Conservation (phyloP, 495 filamentous ascomycete species). For the Friedmanniomyces simplex region DNA sequence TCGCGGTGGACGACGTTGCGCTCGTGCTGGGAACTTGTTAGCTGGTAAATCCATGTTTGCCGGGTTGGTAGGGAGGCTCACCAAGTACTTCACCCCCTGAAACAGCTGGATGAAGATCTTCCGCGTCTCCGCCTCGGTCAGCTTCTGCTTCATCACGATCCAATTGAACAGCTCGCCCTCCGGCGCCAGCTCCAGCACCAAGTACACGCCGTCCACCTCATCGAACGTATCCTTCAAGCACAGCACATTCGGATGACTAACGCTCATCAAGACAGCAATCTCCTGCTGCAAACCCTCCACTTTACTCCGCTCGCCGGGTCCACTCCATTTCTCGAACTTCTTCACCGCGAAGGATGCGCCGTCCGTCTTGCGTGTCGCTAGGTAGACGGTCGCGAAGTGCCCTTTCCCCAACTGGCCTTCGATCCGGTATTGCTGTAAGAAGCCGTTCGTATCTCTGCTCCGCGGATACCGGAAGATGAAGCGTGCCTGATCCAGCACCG, state of each 20-base stretch:
- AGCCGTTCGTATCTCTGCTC: slow-evolving; percentile 60
- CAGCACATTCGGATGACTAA: slow-evolving; percentile 90
- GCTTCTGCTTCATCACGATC: slow-evolving; percentile 78
- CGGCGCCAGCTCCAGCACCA: slow-evolving; percentile 81
- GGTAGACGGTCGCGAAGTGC: slow-evolving; percentile 90
- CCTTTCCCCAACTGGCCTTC: slow-evolving; percentile 87
- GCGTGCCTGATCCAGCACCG: slow-evolving; percentile 66
- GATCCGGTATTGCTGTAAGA: slow-evolving; percentile 75
- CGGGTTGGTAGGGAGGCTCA: slow-evolving; percentile 35
- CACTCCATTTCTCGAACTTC: slow-evolving; percentile 72
- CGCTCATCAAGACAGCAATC: slow-evolving; percentile 89
- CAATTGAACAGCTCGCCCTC: slow-evolving; percentile 94
- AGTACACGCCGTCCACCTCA: slow-evolving; percentile 79
- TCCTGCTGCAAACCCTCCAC: slow-evolving; percentile 84
- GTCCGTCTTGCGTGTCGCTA: slow-evolving; percentile 75
- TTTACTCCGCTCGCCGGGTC: slow-evolving; percentile 69
- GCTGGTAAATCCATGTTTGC: slow-evolving; percentile 1
- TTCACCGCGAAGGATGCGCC: slow-evolving; percentile 87
- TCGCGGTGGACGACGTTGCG: slow-evolving; percentile 96
- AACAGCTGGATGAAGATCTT: slow-evolving; percentile 88
- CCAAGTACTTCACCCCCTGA: slow-evolving; percentile 87
- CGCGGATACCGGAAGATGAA: slow-evolving; percentile 87
- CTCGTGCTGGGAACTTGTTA: slow-evolving; percentile 60
- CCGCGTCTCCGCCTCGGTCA: slow-evolving; percentile 72
- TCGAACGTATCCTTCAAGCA: slow-evolving; percentile 94